Conservation (phyloP, 495 filamentous ascomycete species). For the Aspergillus indologenus region DNA sequence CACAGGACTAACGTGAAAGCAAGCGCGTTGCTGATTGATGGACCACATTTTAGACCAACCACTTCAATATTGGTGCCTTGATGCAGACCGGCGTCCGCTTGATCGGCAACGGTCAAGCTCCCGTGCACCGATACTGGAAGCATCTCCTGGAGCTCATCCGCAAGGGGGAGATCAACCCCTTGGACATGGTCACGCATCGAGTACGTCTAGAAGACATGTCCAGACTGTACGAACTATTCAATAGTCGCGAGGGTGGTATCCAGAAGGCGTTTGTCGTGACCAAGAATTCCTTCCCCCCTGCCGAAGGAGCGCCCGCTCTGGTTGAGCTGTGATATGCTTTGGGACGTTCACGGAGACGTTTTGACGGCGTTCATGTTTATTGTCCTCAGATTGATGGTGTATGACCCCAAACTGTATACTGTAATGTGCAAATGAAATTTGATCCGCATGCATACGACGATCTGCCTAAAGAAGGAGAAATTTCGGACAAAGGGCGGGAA, state of each 20-base stretch:
- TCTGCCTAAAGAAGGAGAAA: background rate
- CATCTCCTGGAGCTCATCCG: conserved; percentile 68
- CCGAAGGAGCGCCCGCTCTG: conserved; percentile 51
- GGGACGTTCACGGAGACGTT: background rate
- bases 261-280: conserved; percentile 74
- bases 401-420: background rate
- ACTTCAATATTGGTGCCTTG: conserved; percentile 79
- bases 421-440: background rate
- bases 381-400: background rate
- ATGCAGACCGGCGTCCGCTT: conserved; percentile 86
- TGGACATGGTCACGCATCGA: conserved; percentile 77
- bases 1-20: background rate
- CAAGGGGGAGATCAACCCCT: conserved; percentile 67
- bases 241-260: conserved; percentile 64
- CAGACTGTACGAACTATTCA: conserved; percentile 66
- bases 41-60: conserved; percentile 65
- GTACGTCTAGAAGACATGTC: conserved; percentile 72
- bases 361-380: background rate
- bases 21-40: conserved; percentile 1
- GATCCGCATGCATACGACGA: background rate
- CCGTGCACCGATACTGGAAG: conserved; percentile 82
- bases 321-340: conserved; percentile 23
- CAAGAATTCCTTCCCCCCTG: conserved; percentile 56
- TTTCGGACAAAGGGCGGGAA: background rate
- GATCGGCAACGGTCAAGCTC: conserved; percentile 81